Evolutionary conservation across 2,329 filamentous ascomycete genomes (phyloP).

Genomic region (Penicillium sumatraense): DNA sequence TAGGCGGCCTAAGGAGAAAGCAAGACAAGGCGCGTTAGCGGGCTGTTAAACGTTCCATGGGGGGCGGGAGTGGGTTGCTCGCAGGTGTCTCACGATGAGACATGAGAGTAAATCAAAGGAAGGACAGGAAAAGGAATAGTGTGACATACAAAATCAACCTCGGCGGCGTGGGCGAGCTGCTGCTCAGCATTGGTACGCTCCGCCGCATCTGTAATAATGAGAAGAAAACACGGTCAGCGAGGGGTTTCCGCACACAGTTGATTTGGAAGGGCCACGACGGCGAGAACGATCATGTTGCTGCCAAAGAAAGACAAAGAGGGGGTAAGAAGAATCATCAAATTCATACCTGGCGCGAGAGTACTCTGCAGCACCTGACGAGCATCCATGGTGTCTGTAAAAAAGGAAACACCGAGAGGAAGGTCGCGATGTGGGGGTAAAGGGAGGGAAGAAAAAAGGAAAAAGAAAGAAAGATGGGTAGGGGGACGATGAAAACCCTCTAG

Average conservation of each 20-base stretch:
- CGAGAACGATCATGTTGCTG: not conserved
- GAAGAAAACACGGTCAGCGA: conserved; percentile 37
- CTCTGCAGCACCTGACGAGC: conserved; percentile 97
- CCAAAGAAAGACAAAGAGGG: not conserved
- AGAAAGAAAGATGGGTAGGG: conserved; percentile 23
- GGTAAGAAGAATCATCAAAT: not conserved
- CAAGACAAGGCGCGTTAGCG: conserved; percentile 29
- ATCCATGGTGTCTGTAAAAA: conserved; percentile 70
- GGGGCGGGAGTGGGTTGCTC: not conserved
- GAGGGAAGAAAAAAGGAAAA: conserved; percentile 22
- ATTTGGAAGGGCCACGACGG: not conserved
- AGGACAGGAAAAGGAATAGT: conserved; percentile 32
- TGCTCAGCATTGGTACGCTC: conserved; percentile 91
- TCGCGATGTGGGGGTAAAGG: conserved; percentile 19
- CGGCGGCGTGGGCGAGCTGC: conserved; percentile 88
- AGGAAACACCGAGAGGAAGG: conserved; percentile 23
- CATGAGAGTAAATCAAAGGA: conserved; percentile 14
- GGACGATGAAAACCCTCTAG: conserved; percentile 24
- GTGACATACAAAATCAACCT: conserved; percentile 86
- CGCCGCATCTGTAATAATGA: conserved; percentile 71
- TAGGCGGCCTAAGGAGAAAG: conserved; percentile 74
- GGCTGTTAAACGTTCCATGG: conserved; percentile 6
- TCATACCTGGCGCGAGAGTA: conserved; percentile 90
- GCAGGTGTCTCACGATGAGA: conserved; percentile 21
- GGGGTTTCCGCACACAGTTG: conserved; percentile 20